phyloP scores from a whole-genome alignment of 2,329 filamentous ascomycete species.

The Xylariaceae sp. region DNA sequence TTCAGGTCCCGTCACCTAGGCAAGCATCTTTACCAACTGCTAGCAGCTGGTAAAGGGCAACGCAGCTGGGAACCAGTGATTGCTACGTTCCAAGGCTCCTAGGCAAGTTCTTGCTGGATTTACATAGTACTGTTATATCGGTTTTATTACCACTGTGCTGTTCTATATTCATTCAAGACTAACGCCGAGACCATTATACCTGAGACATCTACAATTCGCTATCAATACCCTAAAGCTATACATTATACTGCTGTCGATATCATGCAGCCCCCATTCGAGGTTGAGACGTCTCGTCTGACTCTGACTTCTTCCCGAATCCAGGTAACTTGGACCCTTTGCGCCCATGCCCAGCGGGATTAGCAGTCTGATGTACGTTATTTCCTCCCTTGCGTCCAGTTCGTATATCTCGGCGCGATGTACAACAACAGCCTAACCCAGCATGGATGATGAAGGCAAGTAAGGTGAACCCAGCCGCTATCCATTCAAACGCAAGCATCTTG shows the following conservation, averaged over 20 bases:
- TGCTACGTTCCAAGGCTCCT: too few species aligned
- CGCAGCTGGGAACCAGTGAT: too few species aligned
- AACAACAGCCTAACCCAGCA: constrained; percentile 79
- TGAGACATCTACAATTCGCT: too few species aligned
- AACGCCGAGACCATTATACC: too few species aligned
- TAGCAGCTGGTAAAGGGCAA: not conserved
- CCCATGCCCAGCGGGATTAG: constrained; percentile 6
- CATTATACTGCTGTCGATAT: not conserved
- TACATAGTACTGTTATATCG: too few species aligned
- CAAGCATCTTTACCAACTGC: too few species aligned
- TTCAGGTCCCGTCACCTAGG: not conserved
- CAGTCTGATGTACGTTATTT: constrained; percentile 22
- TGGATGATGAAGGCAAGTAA: constrained; percentile 77
- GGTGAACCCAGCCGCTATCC: constrained; percentile 74
- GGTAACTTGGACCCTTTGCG: constrained; percentile 12
- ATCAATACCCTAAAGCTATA: constrained; percentile 3
- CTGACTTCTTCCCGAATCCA: constrained; percentile 18
- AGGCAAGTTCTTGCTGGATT: too few species aligned
- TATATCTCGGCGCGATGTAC: constrained; percentile 63
- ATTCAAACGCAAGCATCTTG: constrained; percentile 88
- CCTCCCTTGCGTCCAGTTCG: constrained; percentile 46
- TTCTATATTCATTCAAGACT: too few species aligned
- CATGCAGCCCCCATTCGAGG: not conserved
- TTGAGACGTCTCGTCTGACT: not conserved
- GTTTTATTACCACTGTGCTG: too few species aligned